Conservation (phyloP, 805 yeast genomes). For the Lipomyces lipofer region DNA sequence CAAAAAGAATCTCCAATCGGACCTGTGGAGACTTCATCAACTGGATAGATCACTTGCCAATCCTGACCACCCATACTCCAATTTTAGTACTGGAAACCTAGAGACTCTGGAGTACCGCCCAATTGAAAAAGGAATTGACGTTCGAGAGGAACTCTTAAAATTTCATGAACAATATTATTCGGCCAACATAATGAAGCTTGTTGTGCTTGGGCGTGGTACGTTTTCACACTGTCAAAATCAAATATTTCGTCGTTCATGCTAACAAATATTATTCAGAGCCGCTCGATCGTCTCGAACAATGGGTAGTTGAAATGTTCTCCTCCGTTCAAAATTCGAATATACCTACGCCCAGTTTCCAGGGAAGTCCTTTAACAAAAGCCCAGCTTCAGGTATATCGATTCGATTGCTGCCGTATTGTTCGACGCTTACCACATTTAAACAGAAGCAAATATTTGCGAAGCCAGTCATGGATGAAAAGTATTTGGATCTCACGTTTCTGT, state of each 20-base stretch:
- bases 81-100: slow-evolving; percentile 87
- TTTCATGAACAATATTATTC: slow-evolving; percentile 75
- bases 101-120: slow-evolving; percentile 74
- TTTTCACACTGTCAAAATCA: too few relatives aligned
- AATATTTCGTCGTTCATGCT: neutral
- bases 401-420: neutral
- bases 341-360: slow-evolving; percentile 44
- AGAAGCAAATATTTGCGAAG: slow-evolving; percentile 53
- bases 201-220: slow-evolving; percentile 64
- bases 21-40: slow-evolving; percentile 85
- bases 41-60: slow-evolving; percentile 74
- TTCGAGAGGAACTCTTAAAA: slow-evolving; percentile 75
- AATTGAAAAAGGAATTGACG: slow-evolving; percentile 58
- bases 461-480: slow-evolving; percentile 81
- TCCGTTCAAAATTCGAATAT: slow-evolving; percentile 56
- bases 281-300: slow-evolving; percentile 64
- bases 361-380: slow-evolving; percentile 50
- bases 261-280: slow-evolving; percentile 46
- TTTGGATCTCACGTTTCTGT: slow-evolving; percentile 65
- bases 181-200: slow-evolving; percentile 84
- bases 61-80: slow-evolving; percentile 76
- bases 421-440: slow-evolving; percentile 43
- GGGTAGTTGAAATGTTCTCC: slow-evolving; percentile 70
- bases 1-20: slow-evolving; percentile 89
- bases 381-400: slow-evolving; percentile 43